Evolutionary conservation across 768 basidiomycete genomes (phyloP).

Genomic region (Tubosaeta sp.): DNA sequence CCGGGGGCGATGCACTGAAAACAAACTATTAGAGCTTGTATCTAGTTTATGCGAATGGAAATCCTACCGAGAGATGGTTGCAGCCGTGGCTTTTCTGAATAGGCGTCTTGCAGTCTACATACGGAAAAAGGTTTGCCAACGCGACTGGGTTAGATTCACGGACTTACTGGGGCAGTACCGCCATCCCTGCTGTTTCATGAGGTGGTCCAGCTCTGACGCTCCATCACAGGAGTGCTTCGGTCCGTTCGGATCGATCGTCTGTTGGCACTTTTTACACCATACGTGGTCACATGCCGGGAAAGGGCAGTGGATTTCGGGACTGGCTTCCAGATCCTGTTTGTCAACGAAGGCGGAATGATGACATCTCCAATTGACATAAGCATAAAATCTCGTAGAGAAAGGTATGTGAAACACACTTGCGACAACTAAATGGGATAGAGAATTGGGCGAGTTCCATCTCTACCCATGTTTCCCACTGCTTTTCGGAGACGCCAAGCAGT

Average conservation of each 20-base stretch:
- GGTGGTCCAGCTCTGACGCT: constrained; percentile 45
- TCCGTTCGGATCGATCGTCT: constrained; percentile 32
- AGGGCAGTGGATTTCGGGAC: constrained; percentile 46
- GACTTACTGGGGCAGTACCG: constrained; percentile 54
- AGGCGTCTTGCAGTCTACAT: constrained; percentile 43
- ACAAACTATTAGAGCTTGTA: not conserved
- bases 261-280: constrained; percentile 61
- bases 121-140: not conserved
- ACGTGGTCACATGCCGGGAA: constrained; percentile 42
- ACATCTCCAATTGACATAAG: constrained; percentile 38
- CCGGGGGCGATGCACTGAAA: constrained; percentile 50
- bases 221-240: constrained; percentile 56
- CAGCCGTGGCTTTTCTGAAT: constrained; percentile 51
- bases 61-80: constrained; percentile 55
- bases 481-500: constrained; percentile 41
- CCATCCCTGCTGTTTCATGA: constrained; percentile 55
- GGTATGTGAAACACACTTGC: constrained; percentile 36
- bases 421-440: constrained; percentile 44
- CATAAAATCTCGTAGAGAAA: not conserved
- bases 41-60: not conserved
- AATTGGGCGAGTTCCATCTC: constrained; percentile 45
- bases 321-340: constrained; percentile 39
- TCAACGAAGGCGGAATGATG: constrained; percentile 48
- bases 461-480: constrained; percentile 39
- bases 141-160: no score